Evolutionary conservation across 306 rosid species (phyloP).

Genomic region (Echinosophora koreensis): DNA sequence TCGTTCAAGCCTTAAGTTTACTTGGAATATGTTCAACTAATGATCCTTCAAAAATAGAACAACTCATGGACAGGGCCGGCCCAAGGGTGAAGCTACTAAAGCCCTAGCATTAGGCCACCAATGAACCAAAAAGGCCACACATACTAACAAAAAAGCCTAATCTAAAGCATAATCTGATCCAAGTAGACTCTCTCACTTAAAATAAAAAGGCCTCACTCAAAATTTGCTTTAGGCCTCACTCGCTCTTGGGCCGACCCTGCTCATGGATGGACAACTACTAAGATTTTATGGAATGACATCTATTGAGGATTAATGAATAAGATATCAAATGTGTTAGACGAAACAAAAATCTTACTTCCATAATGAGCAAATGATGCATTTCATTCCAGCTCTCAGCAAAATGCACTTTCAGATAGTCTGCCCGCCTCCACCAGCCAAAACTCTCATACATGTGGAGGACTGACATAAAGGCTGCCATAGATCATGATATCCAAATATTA

Average conservation of each 20-base stretch:
- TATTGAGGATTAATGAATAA: constrained; percentile 31
- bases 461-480: constrained; percentile 84
- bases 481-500: constrained; percentile 35
- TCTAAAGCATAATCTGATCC: too few relatives aligned
- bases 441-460: constrained; percentile 96
- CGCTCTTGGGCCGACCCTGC: too few relatives aligned
- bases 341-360: constrained; percentile 73
- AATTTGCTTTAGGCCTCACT: too few relatives aligned
- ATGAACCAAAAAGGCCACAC: too few relatives aligned
- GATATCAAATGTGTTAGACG: constrained; percentile 17
- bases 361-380: constrained; percentile 98
- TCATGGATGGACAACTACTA: constrained; percentile 28
- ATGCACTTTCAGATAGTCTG: constrained; percentile 96
- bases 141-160: too few relatives aligned
- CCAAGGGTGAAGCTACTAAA: too few relatives aligned
- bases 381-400: constrained; percentile 99
- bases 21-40: constrained; percentile 31
- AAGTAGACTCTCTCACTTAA: too few relatives aligned
- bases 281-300: constrained; percentile 22
- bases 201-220: too few relatives aligned
- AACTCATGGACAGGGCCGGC: too few relatives aligned
- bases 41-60: constrained; percentile 35
- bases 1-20: constrained; percentile 12
- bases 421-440: constrained; percentile 99
- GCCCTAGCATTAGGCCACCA: too few relatives aligned